These are phyloP conservation scores for Chiua virens DNA, from an alignment of 768 basidiomycete species.

Conservation along the genomic window DNA sequence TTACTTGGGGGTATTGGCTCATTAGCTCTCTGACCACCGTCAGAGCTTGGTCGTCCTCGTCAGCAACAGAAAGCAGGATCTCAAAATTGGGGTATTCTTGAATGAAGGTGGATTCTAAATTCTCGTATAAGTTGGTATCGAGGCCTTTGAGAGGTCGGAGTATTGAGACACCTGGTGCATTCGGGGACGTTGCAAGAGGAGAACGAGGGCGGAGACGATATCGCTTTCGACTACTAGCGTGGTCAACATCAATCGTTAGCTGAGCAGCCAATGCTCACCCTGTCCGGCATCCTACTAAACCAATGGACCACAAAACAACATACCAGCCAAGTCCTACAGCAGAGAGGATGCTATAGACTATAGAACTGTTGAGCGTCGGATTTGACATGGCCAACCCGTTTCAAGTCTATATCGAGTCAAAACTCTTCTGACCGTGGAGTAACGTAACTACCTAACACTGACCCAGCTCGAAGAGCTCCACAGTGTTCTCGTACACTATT, in stretches of 20 bases:
- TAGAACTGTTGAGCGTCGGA: conserved; percentile 2
- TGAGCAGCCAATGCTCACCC: conserved; percentile 54
- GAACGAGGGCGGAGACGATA: conserved; percentile 70
- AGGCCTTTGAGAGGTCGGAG: conserved; percentile 93
- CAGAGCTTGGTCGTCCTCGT: conserved; percentile 86
- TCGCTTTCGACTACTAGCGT: conserved; percentile 59
- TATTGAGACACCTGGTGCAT: conserved; percentile 87
- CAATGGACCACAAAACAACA: conserved; percentile 58
- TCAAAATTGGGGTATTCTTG: conserved; percentile 94
- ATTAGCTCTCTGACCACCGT: conserved; percentile 76
- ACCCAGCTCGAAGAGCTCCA: conserved; percentile 49
- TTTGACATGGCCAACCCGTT: conserved; percentile 12
- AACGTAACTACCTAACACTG: conserved; percentile 15
- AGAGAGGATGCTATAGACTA: conserved; percentile 25
- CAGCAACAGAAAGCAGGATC: conserved; percentile 88
- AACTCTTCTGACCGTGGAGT: too few relatives aligned
- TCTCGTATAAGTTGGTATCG: conserved; percentile 94
- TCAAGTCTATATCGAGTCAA: neutral
- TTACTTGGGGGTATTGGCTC: conserved; percentile 72
- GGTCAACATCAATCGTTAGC: conserved; percentile 2
- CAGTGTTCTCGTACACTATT: conserved; percentile 62
- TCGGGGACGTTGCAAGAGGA: conserved; percentile 50
- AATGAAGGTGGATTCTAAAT: conserved; percentile 87
- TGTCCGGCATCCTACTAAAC: conserved; percentile 62
- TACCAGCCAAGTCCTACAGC: conserved; percentile 61